Evolutionary conservation across 148 eudicot species (phyloP).

Genomic region (Cornus florida): DNA sequence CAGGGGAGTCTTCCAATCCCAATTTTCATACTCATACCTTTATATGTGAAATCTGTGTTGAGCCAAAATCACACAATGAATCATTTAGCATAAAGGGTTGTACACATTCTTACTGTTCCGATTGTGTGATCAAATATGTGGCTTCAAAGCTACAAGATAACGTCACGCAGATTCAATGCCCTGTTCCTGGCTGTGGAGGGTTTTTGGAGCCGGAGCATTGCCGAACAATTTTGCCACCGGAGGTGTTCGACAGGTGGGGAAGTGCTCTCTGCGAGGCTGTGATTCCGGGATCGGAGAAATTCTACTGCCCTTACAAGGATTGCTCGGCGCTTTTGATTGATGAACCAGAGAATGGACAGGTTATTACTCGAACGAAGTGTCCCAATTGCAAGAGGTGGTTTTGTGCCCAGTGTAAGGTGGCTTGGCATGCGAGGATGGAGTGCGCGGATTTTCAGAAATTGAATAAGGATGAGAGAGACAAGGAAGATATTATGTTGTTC

Average conservation of each 20-base stretch:
- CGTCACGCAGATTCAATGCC: conserved; percentile 37
- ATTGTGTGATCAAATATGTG: conserved; percentile 40
- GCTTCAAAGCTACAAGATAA: conserved; percentile 46
- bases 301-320: conserved; percentile 54
- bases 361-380: conserved; percentile 42
- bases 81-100: conserved; percentile 44
- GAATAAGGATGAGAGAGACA: conserved; percentile 44
- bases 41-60: conserved; percentile 65
- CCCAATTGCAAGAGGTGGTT: conserved; percentile 54
- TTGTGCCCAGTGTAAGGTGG: conserved; percentile 62
- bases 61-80: conserved; percentile 31
- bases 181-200: conserved; percentile 31
- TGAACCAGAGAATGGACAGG: conserved; percentile 20
- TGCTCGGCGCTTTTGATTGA: conserved; percentile 52
- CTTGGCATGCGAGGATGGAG: conserved; percentile 56
- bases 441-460: conserved; percentile 52
- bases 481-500: conserved; percentile 54
- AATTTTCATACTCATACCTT: conserved; percentile 18
- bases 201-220: conserved; percentile 50
- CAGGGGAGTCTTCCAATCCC: conserved; percentile 43
- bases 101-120: conserved; percentile 37
- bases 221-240: conserved; percentile 35
- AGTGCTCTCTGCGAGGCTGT: conserved; percentile 46
- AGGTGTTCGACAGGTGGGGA: conserved; percentile 57
- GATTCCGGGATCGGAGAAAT: conserved; percentile 44